phyloP scores from a whole-genome alignment of 331 rosid genomes.

The Acacia pycnantha region DNA sequence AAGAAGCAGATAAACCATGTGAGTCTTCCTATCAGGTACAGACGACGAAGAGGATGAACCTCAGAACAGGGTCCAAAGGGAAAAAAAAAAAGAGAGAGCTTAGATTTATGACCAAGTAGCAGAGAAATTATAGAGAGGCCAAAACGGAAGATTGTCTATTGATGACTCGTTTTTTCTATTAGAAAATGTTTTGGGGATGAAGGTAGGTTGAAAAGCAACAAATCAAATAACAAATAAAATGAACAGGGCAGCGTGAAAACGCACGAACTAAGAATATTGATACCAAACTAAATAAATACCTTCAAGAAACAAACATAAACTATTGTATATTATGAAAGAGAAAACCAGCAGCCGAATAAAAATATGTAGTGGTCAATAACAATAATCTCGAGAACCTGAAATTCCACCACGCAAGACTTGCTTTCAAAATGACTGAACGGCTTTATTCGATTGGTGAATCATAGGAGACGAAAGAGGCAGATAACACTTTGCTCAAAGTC shows the following conservation, averaged over 20 bases:
- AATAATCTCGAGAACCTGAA: neutral
- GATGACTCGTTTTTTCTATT: neutral
- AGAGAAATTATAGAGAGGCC: conserved; percentile 8
- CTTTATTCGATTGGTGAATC: neutral
- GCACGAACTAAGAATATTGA: conserved; percentile 6
- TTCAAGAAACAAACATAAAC: neutral
- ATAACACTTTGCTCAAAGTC: conserved; percentile 4
- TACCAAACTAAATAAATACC: neutral
- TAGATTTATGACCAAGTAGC: conserved; percentile 22
- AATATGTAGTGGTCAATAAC: neutral
- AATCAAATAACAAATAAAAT: neutral
- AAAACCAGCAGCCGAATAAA: conserved; percentile 19
- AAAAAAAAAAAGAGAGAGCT: conserved; percentile 19
- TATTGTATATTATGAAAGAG: neutral
- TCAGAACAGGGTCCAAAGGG: conserved; percentile 12
- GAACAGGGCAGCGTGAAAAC: neutral
- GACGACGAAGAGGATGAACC: conserved; percentile 28
- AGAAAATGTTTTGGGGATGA: neutral
- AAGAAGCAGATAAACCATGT: conserved; percentile 23
- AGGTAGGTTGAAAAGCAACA: conserved; percentile 38
- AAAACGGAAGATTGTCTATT: conserved; percentile 24
- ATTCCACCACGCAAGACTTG: neutral
- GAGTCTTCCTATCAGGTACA: conserved; percentile 10
- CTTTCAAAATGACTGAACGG: conserved; percentile 1
- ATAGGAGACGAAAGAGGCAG: neutral